A percentile compares a stretch with the other conserved stretches of the same genome.
Evolutionary conservation across 2,329 filamentous ascomycete species (phyloP).

Genomic region (Fusarium sacchari): DNA sequence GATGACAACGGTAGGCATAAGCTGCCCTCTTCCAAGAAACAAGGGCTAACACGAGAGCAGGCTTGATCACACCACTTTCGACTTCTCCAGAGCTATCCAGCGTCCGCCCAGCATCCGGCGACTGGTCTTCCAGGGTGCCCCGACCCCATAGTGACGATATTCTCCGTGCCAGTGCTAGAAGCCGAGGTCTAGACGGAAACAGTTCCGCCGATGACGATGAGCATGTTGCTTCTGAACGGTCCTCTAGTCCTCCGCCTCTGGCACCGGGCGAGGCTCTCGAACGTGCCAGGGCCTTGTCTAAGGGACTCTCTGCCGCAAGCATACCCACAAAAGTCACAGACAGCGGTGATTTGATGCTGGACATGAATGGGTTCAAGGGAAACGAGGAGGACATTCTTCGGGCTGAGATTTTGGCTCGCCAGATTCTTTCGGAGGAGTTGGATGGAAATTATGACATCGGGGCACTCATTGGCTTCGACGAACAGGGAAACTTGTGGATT

Average conservation of each 20-base stretch:
- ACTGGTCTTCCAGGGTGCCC: conserved; percentile 58
- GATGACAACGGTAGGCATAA: conserved; percentile 46
- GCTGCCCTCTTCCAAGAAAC: not conserved
- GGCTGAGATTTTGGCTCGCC: conserved; percentile 91
- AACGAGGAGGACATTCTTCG: conserved; percentile 91
- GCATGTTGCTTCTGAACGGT: conserved; percentile 62
- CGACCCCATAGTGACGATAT: conserved; percentile 66
- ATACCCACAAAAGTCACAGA: conserved; percentile 95
- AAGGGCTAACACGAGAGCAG: conserved; percentile 38
- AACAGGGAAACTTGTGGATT: conserved; percentile 98
- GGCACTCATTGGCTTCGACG: conserved; percentile 92
- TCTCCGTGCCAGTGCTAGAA: conserved; percentile 59
- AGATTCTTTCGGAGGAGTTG: conserved; percentile 90
- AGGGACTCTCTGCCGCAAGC: conserved; percentile 87
- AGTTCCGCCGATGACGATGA: conserved; percentile 53
- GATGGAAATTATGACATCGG: conserved; percentile 97
- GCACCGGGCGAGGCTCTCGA: conserved; percentile 80
- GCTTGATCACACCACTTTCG: conserved; percentile 62
- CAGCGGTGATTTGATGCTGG: conserved; percentile 92
- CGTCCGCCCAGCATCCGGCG: conserved; percentile 59
- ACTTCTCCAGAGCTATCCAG: conserved; percentile 62
- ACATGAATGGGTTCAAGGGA: conserved; percentile 97
- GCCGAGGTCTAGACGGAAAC: conserved; percentile 49
- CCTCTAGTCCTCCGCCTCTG: conserved; percentile 80
- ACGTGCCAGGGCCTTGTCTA: conserved; percentile 84